A percentile compares a stretch with the other conserved stretches of the same genome.
Conservation (phyloP, 768 basidiomycete species). For the Suillus discolor region DNA sequence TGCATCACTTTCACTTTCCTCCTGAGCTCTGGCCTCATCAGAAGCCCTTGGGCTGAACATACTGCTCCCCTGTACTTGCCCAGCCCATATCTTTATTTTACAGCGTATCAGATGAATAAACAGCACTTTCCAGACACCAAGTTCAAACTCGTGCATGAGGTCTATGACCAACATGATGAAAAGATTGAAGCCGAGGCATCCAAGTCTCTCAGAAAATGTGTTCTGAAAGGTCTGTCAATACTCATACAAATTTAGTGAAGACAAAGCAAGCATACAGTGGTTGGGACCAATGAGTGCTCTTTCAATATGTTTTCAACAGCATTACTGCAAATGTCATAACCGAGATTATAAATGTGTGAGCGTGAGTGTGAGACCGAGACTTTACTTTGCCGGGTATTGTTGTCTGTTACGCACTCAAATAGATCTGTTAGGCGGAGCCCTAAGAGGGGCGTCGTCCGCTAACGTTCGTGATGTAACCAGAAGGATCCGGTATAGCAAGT, state of each 20-base stretch:
- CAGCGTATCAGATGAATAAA: constrained; percentile 30
- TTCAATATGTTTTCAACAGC: constrained; percentile 18
- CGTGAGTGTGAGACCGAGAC: constrained; percentile 14
- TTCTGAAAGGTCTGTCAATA: constrained; percentile 22
- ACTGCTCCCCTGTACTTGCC: too few relatives aligned
- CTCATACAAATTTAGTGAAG: not conserved
- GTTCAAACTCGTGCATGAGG: constrained; percentile 34
- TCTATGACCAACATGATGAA: constrained; percentile 29
- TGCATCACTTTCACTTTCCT: too few relatives aligned
- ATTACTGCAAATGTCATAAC: constrained; percentile 11
- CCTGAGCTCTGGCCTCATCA: too few relatives aligned
- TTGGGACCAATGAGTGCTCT: constrained; percentile 21
- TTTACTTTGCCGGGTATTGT: not conserved
- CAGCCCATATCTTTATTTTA: too few relatives aligned
- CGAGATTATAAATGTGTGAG: constrained; percentile 22
- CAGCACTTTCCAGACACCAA: constrained; percentile 33
- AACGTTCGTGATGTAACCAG: too few relatives aligned
- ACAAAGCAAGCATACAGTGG: constrained; percentile 7
- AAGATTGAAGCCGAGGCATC: constrained; percentile 21
- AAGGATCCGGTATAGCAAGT: too few relatives aligned
- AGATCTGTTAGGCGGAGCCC: too few relatives aligned
- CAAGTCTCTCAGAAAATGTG: constrained; percentile 25
- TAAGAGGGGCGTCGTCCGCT: too few relatives aligned
- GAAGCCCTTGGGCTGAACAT: too few relatives aligned
- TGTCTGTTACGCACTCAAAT: too few relatives aligned